Evolutionary conservation across 257 asterid genomes (phyloP).

Genomic region (Datura wrightii): DNA sequence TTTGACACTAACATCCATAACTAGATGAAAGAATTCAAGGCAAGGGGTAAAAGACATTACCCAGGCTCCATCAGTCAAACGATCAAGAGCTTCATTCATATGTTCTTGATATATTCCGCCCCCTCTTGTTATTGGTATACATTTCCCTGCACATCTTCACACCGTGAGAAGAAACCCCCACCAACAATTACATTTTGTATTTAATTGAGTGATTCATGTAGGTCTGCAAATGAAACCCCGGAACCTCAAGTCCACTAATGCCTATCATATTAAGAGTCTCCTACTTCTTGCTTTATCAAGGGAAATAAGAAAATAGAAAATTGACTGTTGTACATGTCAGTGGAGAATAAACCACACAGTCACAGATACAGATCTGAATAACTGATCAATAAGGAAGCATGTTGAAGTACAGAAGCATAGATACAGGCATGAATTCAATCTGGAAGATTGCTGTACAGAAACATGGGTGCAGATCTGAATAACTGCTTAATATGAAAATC

Average conservation of each 20-base stretch:
- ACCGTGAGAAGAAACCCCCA: constrained; percentile 31
- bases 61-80: constrained; percentile 88
- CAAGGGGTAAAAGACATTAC: constrained; percentile 46
- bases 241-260: background rate
- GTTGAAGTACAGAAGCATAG: background rate
- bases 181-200: background rate
- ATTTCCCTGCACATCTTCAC: constrained; percentile 71
- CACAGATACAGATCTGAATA: background rate
- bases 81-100: constrained; percentile 95
- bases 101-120: constrained; percentile 96
- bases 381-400: background rate
- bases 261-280: constrained; percentile 4
- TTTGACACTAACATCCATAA: background rate
- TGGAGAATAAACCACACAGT: constrained; percentile 2
- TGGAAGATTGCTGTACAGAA: background rate
- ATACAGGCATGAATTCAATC: background rate
- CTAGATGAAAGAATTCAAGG: background rate
- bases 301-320: constrained; percentile 19
- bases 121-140: constrained; percentile 94
- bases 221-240: background rate
- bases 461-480: constrained; percentile 3
- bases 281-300: background rate
- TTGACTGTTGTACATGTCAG: background rate
- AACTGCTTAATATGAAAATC: background rate
- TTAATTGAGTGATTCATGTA: background rate